A percentile compares a stretch with the other conserved stretches of the same genome.
These are phyloP conservation scores for Aquilaria malaccensis DNA, from an alignment of 345 rosid genomes.

Conservation along the genomic window DNA sequence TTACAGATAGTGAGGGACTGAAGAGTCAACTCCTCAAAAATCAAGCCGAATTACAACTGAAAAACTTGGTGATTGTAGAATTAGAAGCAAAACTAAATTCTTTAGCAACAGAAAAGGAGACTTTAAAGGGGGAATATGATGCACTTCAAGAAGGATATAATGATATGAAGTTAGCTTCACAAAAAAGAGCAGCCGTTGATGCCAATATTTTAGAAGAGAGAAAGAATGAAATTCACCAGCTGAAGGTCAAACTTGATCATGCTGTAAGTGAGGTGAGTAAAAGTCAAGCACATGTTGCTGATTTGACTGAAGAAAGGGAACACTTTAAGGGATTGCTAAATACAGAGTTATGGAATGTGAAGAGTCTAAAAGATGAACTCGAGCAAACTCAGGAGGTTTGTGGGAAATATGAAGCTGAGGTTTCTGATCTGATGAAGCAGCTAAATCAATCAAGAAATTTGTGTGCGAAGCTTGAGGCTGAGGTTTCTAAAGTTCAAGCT, in stretches of 20 bases:
- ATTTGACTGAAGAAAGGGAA: constrained; percentile 51
- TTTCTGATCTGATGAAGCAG: constrained; percentile 43
- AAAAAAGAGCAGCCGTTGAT: constrained; percentile 41
- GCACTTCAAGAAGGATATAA: constrained; percentile 35
- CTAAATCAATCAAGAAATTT: constrained; percentile 41
- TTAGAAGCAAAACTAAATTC: constrained; percentile 43
- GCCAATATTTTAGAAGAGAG: constrained; percentile 41
- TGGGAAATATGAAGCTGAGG: constrained; percentile 39
- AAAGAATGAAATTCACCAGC: constrained; percentile 41
- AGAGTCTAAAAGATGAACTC: constrained; percentile 54
- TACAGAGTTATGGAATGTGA: constrained; percentile 30
- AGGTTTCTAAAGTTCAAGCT: constrained; percentile 38
- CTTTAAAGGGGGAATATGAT: constrained; percentile 34
- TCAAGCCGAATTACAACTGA: constrained; percentile 42
- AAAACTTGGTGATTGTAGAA: constrained; percentile 42
- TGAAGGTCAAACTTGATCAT: constrained; percentile 44
- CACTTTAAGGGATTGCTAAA: constrained; percentile 45
- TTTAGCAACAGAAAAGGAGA: constrained; percentile 45
- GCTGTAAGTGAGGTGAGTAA: constrained; percentile 28
- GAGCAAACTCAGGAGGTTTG: constrained; percentile 38
- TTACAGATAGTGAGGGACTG: constrained; percentile 36
- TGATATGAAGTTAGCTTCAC: constrained; percentile 55
- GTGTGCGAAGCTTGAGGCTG: constrained; percentile 53
- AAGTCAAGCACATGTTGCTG: constrained; percentile 31
- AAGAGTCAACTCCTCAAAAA: constrained; percentile 34